Conservation (phyloP, 768 basidiomycete species). For the Rhodotorula taiwanensis region DNA sequence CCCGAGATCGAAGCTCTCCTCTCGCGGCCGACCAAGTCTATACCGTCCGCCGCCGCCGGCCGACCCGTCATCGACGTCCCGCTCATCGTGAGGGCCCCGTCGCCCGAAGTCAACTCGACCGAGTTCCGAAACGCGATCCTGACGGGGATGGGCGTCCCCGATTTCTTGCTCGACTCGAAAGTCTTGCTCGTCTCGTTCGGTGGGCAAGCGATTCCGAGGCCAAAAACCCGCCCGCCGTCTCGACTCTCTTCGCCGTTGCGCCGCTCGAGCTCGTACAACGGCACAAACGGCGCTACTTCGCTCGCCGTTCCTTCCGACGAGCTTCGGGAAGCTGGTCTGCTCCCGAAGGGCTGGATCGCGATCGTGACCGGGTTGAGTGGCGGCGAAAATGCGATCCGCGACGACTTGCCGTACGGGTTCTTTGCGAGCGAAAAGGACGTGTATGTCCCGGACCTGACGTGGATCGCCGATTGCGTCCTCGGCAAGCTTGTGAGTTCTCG, state of each 20-base stretch:
- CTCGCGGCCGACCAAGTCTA: slow-evolving; percentile 25
- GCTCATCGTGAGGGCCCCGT: slow-evolving; percentile 62
- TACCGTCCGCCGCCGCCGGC: slow-evolving; percentile 14
- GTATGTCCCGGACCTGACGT: slow-evolving; percentile 76
- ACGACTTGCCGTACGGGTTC: slow-evolving; percentile 59
- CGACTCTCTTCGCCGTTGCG: slow-evolving; percentile 19
- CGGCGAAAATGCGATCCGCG: slow-evolving; percentile 49
- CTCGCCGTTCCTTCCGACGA: slow-evolving; percentile 39
- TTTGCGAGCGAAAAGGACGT: slow-evolving; percentile 69
- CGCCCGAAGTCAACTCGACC: slow-evolving; percentile 52
- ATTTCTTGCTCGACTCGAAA: slow-evolving; percentile 53
- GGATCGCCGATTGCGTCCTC: slow-evolving; percentile 64
- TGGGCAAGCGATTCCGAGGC: slow-evolving; percentile 58
- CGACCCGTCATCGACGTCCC: slow-evolving; percentile 50
- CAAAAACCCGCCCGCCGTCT: slow-evolving; percentile 33
- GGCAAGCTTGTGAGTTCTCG: slow-evolving; percentile 58
- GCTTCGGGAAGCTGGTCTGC: slow-evolving; percentile 43
- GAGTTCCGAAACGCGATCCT: slow-evolving; percentile 57
- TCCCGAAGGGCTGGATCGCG: slow-evolving; percentile 71
- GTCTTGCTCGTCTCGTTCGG: slow-evolving; percentile 74
- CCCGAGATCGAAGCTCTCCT: slow-evolving; percentile 51
- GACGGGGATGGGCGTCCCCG: slow-evolving; percentile 56
- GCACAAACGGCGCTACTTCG: background rate
- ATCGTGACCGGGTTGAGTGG: slow-evolving; percentile 69
- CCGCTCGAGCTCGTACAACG: background rate